Base-by-base conservation (phyloP, 768 basidiomycete species). In the Xerocomellus intermedius region DNA sequence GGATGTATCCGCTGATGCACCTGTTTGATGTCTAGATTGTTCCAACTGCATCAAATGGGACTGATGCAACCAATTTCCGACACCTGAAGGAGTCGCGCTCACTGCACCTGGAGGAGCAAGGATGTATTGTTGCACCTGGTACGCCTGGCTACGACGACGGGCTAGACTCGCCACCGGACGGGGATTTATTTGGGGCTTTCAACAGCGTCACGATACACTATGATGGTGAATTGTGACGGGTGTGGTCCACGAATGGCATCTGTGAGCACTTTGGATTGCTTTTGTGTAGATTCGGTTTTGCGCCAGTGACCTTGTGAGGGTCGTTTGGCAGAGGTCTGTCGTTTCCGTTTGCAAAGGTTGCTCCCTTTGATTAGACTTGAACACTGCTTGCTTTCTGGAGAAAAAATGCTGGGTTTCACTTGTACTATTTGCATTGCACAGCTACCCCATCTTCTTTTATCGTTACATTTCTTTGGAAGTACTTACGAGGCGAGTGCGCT, bases 11-110 rank as follows among this genome's bases (percentile, higher is more conserved):
- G 53, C 61, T 72, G 63, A 72, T 69, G 48, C 41, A 42, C 48
- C 44, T 54, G 56, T 57, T 62, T 57, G 54, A 44, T 58, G 54
- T 61, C 53, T 73, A 95, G 92, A 96, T 95, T 62, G 78, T 92
- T 26, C 93, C 92, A 43, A 78, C 84, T 42, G 56, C 45, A 36
- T 88, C 87, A 39, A 91, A 87, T 59, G 92, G 87, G 45, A 73
- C 81, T 56, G 94, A 95, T 68, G 87, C 89, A 19, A 83, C 85
- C 72, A 94, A 97, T 75, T 96, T 94, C 77, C 91, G 95, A 44
- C 81, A 87, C 53, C 73, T 97, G 69, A 87, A 92, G 62, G 96
- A 98, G 73, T 94, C 91, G 39, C 83, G 86, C 55, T 94, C 91
- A 57, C 79, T 98, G 65, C 93, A 97, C 71, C 81, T 96, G 62